phyloP scores from a whole-genome alignment of 495 filamentous ascomycete genomes.

The Aspergillus nanangensis region DNA sequence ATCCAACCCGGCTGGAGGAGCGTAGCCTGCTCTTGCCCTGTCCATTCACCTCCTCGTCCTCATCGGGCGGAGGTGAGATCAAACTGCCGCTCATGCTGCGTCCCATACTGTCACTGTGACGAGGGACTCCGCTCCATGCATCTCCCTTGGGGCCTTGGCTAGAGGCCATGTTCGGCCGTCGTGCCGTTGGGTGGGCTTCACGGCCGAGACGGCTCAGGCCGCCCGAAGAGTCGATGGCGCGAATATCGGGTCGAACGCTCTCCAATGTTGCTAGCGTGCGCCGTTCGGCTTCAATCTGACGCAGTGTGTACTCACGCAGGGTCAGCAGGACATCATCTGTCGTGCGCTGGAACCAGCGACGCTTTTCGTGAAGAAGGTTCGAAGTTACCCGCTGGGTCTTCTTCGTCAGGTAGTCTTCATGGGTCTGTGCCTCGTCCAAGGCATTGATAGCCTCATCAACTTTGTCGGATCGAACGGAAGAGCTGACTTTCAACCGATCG shows the following conservation, averaged over 20 bases:
- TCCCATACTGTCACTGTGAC: conserved; percentile 69
- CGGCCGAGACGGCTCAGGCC: conserved; percentile 85
- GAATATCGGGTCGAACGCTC: conserved; percentile 85
- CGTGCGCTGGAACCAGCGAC: conserved; percentile 87
- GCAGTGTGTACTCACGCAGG: conserved; percentile 87
- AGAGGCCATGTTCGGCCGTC: conserved; percentile 72
- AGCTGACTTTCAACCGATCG: conserved; percentile 79
- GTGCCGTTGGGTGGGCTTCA: conserved; percentile 72
- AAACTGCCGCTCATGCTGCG: conserved; percentile 74
- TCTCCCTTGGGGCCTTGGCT: conserved; percentile 95
- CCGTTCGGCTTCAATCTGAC: conserved; percentile 93
- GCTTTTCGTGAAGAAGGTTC: conserved; percentile 83
- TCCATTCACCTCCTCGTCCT: conserved; percentile 40
- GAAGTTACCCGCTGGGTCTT: conserved; percentile 84
- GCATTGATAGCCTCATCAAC: conserved; percentile 91
- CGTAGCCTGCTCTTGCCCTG: conserved; percentile 50
- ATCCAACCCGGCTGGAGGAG: conserved; percentile 55
- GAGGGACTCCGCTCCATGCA: conserved; percentile 91
- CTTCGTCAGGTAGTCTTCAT: conserved; percentile 72
- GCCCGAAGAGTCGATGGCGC: conserved; percentile 84
- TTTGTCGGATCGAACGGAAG: conserved; percentile 83
- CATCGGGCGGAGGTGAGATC: conserved; percentile 29
- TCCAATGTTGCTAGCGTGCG: conserved; percentile 90
- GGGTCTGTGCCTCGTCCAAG: conserved; percentile 77
- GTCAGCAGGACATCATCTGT: conserved; percentile 70